Base-by-base conservation (phyloP, 1,139 yeast genomes). In the Protomyces lactucae-debilis region DNA sequence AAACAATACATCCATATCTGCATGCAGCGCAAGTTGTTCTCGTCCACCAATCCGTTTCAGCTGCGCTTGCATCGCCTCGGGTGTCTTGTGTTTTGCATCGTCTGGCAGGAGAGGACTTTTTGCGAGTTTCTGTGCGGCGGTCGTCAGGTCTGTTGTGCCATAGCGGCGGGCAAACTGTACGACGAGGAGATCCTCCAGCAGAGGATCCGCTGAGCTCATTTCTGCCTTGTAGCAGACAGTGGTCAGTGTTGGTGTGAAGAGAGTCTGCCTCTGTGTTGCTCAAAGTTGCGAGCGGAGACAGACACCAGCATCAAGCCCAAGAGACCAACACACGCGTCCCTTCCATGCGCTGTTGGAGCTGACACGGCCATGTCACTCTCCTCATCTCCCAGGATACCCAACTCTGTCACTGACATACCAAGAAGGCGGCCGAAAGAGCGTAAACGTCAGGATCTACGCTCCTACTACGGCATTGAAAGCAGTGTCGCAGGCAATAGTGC, bases 401-500 rank as follows among this genome's bases (percentile, higher is more conserved):
- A 28, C 36, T 52, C 57, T 16, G 39, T 43, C 18, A 25, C 57
- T 3, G 21, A 55, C 14, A 55, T 51, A 9, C 63, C 57, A 9
- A n/a, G 53, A n/a, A 55, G 57, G 25, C 52, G 63, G 9, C 56
- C 63, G 14, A 59, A 59, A 32, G 63, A 59, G 43, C 48, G 48
- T 10, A 52, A 52, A 39, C 43, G 63, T n/a, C 52, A 55, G 12
- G 79, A 79, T 5, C 71, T 77, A 40, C 71, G 80, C n/a, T 78
- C 77, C 64, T 77, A 77, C 67, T 77, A 77, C 71, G 75, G 76
- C 61, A 71, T 77, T 9, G 56, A 59, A 12, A 67, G 68, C 4
- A 56, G 64, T 16, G 68, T 66, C 43, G 64, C 64, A 35, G 18
- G 23, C 16, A 43, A 25, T 28, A 57, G 63, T 16, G 48, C 48